A percentile compares a stretch with the other conserved stretches of the same genome.
Conservation (phyloP, 2,329 filamentous ascomycete species). For the Pseudogymnoascus sp. region DNA sequence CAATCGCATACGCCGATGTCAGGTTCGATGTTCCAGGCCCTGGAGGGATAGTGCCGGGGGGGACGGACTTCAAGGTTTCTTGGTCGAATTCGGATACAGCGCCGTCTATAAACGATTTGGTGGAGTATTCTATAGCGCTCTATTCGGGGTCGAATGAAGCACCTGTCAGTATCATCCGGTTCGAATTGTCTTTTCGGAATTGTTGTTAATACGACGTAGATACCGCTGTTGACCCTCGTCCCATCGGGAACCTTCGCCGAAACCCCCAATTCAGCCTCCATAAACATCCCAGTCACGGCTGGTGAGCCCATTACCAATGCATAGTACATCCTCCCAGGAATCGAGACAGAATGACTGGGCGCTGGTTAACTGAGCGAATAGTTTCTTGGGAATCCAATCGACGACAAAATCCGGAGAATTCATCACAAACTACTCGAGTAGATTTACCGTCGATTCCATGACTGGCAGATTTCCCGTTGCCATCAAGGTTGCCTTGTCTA, state of each 20-base stretch:
- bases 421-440: conserved; percentile 50
- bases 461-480: conserved; percentile 45
- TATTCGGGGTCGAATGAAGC: conserved; percentile 50
- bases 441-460: conserved; percentile 59
- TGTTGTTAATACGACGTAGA: conserved; percentile 11
- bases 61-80: conserved; percentile 41
- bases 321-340: conserved; percentile 21
- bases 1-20: conserved; percentile 23
- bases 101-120: conserved; percentile 41
- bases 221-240: conserved; percentile 29
- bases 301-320: conserved; percentile 24
- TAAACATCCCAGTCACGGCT: conserved; percentile 21
- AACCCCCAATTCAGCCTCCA: conserved; percentile 17
- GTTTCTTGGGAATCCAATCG: conserved; percentile 52
- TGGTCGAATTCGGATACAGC: conserved; percentile 48
- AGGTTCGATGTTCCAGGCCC: conserved; percentile 44
- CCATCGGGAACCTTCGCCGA: conserved; percentile 17
- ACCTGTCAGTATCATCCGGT: conserved; percentile 31
- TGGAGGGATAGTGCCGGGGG: conserved; percentile 41
- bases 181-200: conserved; percentile 6
- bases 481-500: conserved; percentile 29
- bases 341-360: not conserved
- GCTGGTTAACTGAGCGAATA: conserved; percentile 23
- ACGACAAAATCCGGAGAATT: conserved; percentile 44
- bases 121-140: conserved; percentile 49